Conservation (phyloP, 148 eudicot genomes). For the Chenopodium quinoa region DNA sequence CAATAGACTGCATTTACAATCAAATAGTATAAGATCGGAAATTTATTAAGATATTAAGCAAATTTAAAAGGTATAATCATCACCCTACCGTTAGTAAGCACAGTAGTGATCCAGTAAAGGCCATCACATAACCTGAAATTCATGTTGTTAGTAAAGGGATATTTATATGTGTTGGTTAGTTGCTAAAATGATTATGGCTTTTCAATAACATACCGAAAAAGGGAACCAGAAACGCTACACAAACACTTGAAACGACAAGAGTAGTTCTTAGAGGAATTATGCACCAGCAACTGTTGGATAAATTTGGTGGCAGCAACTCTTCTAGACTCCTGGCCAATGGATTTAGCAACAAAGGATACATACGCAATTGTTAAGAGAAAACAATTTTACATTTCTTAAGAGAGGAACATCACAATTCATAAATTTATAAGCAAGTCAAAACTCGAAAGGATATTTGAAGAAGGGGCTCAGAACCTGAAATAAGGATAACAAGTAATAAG, state of each 20-base stretch:
- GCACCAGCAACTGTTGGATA: slow-evolving; percentile 44
- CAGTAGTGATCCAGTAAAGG: slow-evolving; percentile 68
- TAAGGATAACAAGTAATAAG: not conserved
- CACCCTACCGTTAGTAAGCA: slow-evolving; percentile 59
- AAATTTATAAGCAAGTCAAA: not conserved
- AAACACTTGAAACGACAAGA: slow-evolving; percentile 59
- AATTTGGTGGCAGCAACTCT: slow-evolving; percentile 51
- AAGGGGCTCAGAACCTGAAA: slow-evolving; percentile 72
- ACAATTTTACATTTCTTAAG: not conserved
- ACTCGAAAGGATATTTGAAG: slow-evolving; percentile 63
- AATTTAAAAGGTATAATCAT: not conserved
- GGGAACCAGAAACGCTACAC: slow-evolving; percentile 67
- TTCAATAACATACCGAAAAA: slow-evolving; percentile 50
- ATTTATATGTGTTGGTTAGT: not conserved
- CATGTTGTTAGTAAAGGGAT: slow-evolving; percentile 3
- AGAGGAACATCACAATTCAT: not conserved
- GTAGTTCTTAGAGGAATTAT: slow-evolving; percentile 52
- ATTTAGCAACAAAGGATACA: slow-evolving; percentile 61
- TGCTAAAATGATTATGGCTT: not conserved
- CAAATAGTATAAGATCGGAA: not conserved
- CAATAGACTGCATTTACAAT: slow-evolving; percentile 45
- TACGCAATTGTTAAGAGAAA: slow-evolving; percentile 44
- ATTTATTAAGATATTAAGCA: not conserved
- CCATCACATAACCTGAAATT: slow-evolving; percentile 71
- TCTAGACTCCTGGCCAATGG: slow-evolving; percentile 77